A percentile compares a stretch with the other conserved stretches of the same genome.
Evolutionary conservation across 176 grass and related monocot species (phyloP).

Genomic region (Areca catechu): DNA sequence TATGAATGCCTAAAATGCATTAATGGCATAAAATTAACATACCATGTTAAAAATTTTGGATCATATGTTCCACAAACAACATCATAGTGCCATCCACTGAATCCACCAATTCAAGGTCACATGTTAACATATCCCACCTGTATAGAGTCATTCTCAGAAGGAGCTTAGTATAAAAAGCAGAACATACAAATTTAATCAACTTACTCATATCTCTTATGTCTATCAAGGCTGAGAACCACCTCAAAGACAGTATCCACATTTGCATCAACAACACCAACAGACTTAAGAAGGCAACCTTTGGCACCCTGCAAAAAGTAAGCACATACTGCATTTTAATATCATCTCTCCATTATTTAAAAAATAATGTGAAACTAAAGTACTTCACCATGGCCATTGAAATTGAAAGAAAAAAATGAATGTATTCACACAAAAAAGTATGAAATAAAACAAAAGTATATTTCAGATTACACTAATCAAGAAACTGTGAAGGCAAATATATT

Average conservation of each 20-base stretch:
- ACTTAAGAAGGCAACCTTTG: constrained; percentile 62
- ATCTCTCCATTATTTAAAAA: too few relatives aligned
- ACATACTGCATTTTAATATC: not conserved
- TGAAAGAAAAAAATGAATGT: too few relatives aligned
- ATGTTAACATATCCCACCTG: constrained; percentile 92
- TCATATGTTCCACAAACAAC: constrained; percentile 91
- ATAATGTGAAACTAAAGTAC: too few relatives aligned
- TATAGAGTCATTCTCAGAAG: constrained; percentile 24
- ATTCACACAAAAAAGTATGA: too few relatives aligned
- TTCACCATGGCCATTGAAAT: too few relatives aligned
- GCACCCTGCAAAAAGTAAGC: constrained; percentile 32
- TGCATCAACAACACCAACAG: constrained; percentile 73
- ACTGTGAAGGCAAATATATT: too few relatives aligned
- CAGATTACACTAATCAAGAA: too few relatives aligned
- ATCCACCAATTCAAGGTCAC: constrained; percentile 71
- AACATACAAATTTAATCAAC: constrained; percentile 11
- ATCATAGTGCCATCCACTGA: constrained; percentile 66
- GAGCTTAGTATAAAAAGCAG: not conserved
- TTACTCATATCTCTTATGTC: constrained; percentile 82
- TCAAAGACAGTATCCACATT: constrained; percentile 78
- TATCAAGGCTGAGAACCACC: constrained; percentile 54
- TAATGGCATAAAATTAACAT: not conserved
- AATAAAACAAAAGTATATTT: too few relatives aligned
- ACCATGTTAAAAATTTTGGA: constrained; percentile 74
- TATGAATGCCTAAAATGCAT: too few relatives aligned